These are phyloP conservation scores for Plantago coronopus DNA, from an alignment of 305 asterid species.

Conservation along the genomic window DNA sequence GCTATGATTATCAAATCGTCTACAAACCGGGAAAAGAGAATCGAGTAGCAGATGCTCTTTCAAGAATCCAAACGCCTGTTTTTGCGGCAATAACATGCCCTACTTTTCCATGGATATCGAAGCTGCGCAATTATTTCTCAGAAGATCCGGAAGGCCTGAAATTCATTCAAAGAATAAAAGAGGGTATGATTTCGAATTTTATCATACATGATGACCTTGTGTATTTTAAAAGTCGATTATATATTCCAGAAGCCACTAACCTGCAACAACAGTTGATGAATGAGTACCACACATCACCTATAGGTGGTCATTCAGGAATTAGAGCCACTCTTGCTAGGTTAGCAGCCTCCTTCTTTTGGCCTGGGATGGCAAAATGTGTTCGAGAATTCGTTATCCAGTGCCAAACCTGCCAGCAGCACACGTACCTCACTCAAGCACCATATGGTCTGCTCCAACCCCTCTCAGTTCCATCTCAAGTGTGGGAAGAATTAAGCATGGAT, in stretches of 20 bases:
- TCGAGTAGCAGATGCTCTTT: neutral
- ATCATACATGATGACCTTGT: neutral
- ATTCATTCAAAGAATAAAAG: neutral
- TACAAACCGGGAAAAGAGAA: slow-evolving; percentile 5
- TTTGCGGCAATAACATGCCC: neutral
- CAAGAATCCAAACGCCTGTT: neutral
- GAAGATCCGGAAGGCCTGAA: neutral
- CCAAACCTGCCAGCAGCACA: neutral
- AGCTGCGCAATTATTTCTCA: neutral
- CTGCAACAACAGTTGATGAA: neutral
- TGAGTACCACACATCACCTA: neutral
- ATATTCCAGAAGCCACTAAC: neutral
- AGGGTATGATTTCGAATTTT: too few relatives aligned
- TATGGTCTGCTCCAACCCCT: neutral
- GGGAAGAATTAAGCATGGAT: neutral
- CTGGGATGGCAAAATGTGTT: neutral
- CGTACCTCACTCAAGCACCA: neutral
- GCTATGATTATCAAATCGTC: neutral
- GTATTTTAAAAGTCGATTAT: neutral
- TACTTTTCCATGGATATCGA: neutral
- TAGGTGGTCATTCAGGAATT: neutral
- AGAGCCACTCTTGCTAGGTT: neutral
- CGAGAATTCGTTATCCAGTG: neutral
- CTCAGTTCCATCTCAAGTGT: neutral
- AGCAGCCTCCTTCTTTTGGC: neutral